These are phyloP conservation scores for Rhizopogon salebrosus DNA, from an alignment of 768 basidiomycete species.

Conservation along the genomic window DNA sequence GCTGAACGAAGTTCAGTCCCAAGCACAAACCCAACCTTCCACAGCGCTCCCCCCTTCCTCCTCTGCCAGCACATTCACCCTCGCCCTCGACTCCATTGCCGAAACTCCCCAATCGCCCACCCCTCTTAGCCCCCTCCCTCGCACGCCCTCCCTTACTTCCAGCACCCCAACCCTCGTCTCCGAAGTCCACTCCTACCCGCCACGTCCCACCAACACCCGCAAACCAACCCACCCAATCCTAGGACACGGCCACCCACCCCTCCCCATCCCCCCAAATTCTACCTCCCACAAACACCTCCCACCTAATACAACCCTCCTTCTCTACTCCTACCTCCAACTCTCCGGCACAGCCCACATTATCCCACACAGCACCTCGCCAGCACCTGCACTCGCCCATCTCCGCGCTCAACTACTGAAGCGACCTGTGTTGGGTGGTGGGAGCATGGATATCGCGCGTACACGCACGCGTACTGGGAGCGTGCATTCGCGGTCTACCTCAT, in stretches of 20 bases:
- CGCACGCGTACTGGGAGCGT: slow-evolving; percentile 15
- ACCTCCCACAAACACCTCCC: slow-evolving; percentile 35
- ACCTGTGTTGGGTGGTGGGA: slow-evolving; percentile 60
- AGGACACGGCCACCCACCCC: slow-evolving; percentile 37
- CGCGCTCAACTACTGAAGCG: slow-evolving; percentile 42
- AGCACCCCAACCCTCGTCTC: slow-evolving; percentile 17
- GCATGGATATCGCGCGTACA: slow-evolving; percentile 67
- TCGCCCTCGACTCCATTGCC: slow-evolving; percentile 44
- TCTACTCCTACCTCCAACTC: slow-evolving; percentile 84
- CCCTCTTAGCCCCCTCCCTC: slow-evolving; percentile 30
- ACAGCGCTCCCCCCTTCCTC: slow-evolving; percentile 24
- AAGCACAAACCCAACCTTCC: slow-evolving; percentile 16
- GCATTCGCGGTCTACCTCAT: slow-evolving; percentile 42
- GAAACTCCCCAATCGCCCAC: slow-evolving; percentile 36
- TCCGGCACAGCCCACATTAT: slow-evolving; percentile 60
- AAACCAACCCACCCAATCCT: slow-evolving; percentile 40
- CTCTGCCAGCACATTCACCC: slow-evolving; percentile 43
- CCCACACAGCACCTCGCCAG: slow-evolving; percentile 38
- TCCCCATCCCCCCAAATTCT: slow-evolving; percentile 11
- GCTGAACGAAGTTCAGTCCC: slow-evolving; percentile 24
- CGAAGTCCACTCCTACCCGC: slow-evolving; percentile 31
- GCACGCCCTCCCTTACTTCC: slow-evolving; percentile 21
- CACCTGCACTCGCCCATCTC: slow-evolving; percentile 43
- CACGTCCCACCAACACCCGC: slow-evolving; percentile 20
- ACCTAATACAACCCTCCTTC: slow-evolving; percentile 59